Conservation (phyloP, 2,329 filamentous ascomycete genomes). For the Fonsecaea multimorphosa region DNA sequence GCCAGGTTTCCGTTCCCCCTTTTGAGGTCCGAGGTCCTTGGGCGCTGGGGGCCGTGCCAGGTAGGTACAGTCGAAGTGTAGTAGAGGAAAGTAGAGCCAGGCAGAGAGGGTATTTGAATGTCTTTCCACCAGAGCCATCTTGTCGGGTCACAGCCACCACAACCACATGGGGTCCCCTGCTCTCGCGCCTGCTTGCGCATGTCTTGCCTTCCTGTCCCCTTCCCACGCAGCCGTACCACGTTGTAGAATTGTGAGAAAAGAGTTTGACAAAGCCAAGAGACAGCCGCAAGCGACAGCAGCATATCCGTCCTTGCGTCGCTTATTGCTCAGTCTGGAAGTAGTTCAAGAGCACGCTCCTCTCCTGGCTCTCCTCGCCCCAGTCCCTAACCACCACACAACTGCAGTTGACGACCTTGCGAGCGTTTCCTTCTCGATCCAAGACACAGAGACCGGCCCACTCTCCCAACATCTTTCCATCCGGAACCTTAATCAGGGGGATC, state of each 20-base stretch:
- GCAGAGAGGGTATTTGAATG: not conserved
- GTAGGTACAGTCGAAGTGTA: too few relatives aligned
- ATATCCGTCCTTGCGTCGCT: constrained; percentile 27
- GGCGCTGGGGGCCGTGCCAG: too few relatives aligned
- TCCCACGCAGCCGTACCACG: not conserved
- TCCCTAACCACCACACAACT: constrained; percentile 99
- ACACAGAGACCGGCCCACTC: constrained; percentile 99
- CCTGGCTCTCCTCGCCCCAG: constrained; percentile 99
- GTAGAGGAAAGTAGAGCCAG: not conserved
- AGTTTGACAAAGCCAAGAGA: not conserved
- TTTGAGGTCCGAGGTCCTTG: too few relatives aligned
- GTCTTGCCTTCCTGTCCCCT: not conserved
- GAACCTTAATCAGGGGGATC: constrained; percentile 99
- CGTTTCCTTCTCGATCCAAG: constrained; percentile 98
- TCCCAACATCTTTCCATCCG: constrained; percentile 98
- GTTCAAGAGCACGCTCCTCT: constrained; percentile 98
- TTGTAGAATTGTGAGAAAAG: not conserved
- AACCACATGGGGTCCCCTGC: too few relatives aligned
- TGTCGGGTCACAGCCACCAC: not conserved
- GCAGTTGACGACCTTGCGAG: constrained; percentile 99
- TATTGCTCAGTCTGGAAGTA: constrained; percentile 91
- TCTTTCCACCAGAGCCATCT: not conserved
- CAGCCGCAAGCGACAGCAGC: not conserved
- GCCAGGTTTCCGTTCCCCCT: not conserved
- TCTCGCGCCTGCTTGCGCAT: too few relatives aligned